Percentiles rank a stretch among this genome's conserved stretches.
Conservation (phyloP, 352 stramenopile genomes). For the Aphanomyces astaci region DNA sequence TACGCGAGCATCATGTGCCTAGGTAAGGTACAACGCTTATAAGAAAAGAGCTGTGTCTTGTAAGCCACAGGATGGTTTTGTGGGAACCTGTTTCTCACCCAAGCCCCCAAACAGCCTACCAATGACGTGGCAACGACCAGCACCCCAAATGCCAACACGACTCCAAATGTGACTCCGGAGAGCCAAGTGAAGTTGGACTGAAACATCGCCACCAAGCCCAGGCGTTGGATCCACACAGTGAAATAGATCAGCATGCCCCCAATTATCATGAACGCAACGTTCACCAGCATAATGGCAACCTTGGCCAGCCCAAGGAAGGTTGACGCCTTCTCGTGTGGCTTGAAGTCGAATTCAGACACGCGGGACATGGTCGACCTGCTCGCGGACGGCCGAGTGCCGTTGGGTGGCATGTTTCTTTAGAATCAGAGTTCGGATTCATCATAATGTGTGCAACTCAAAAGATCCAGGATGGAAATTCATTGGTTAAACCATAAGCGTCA, state of each 20-base stretch:
- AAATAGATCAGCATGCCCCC: constrained; percentile 79
- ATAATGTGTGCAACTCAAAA: neutral
- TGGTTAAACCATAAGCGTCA: too few species aligned
- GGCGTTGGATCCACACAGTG: constrained; percentile 48
- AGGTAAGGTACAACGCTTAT: too few species aligned
- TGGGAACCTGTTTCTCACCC: constrained; percentile 58
- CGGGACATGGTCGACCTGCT: neutral
- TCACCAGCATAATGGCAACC: constrained; percentile 72
- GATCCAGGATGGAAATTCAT: neutral
- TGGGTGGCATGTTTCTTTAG: neutral
- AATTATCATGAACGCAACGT: constrained; percentile 76
- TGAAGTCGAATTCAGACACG: neutral
- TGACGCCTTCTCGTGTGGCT: neutral
- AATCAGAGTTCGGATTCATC: too few species aligned
- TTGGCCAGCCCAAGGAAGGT: constrained; percentile 40
- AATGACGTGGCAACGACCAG: constrained; percentile 55
- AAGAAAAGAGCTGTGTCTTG: too few species aligned
- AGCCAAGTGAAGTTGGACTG: constrained; percentile 69
- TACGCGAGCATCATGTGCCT: constrained; percentile 54
- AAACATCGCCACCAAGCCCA: constrained; percentile 70
- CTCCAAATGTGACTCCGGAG: constrained; percentile 52
- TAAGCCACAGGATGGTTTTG: too few species aligned
- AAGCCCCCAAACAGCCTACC: constrained; percentile 66
- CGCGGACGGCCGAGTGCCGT: neutral
- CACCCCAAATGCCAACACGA: constrained; percentile 58